Evolutionary conservation across 2,329 filamentous ascomycete genomes (phyloP).

Genomic region (Pleurostoma richardsiae): DNA sequence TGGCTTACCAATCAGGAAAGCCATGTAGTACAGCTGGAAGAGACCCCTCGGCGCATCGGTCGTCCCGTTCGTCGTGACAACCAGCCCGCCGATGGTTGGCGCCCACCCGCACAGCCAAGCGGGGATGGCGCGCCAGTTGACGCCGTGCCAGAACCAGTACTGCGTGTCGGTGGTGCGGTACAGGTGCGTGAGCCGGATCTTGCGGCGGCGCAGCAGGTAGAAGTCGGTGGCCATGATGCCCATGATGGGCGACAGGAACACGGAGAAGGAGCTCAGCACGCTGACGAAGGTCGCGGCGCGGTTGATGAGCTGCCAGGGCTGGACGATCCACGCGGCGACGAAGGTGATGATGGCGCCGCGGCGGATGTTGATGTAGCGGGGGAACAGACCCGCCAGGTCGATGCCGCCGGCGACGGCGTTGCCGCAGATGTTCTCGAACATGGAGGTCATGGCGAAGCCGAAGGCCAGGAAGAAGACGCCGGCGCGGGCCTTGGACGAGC

Average conservation of each 20-base stretch:
- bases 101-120: slow-evolving; percentile 38
- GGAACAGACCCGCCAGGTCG: slow-evolving; percentile 14
- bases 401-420: slow-evolving; percentile 21
- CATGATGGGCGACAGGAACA: slow-evolving; percentile 31
- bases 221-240: slow-evolving; percentile 31
- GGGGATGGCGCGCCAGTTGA: slow-evolving; percentile 35
- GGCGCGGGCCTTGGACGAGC: slow-evolving; percentile 21
- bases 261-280: slow-evolving; percentile 31
- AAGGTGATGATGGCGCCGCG: slow-evolving; percentile 23
- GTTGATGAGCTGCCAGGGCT: slow-evolving; percentile 25
- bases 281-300: slow-evolving; percentile 19
- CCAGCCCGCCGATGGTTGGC: slow-evolving; percentile 33
- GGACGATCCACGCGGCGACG: slow-evolving; percentile 19
- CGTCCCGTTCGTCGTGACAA: slow-evolving; percentile 25
- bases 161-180: slow-evolving; percentile 25
- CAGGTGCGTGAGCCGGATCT: slow-evolving; percentile 26
- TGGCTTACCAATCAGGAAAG: slow-evolving; percentile 33
- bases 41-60: slow-evolving; percentile 24
- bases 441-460: slow-evolving; percentile 30
- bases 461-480: slow-evolving; percentile 22
- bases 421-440: slow-evolving; percentile 35
- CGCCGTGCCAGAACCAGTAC: slow-evolving; percentile 36
- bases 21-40: slow-evolving; percentile 40
- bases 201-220: slow-evolving; percentile 25
- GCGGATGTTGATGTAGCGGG: slow-evolving; percentile 21